Percentiles rank a stretch among this genome's conserved stretches.
Evolutionary conservation across 2,329 filamentous ascomycete genomes (phyloP).

Genomic region (Albophoma yamanashiensis): DNA sequence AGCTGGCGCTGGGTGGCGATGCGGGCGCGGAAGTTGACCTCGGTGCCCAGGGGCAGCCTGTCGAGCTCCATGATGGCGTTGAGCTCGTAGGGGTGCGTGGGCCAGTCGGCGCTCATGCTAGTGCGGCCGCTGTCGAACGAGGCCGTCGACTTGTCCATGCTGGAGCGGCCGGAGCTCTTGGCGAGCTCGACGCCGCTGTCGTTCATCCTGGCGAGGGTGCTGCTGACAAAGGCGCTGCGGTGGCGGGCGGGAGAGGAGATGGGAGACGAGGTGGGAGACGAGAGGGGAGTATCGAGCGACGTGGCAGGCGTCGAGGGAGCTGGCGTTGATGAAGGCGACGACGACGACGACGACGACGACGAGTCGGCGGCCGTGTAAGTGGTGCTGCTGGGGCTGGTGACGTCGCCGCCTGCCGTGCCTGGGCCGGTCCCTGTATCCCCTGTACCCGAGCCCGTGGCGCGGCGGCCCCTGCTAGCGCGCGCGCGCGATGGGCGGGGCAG

Average conservation of each 20-base stretch:
- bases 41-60: conserved; percentile 23
- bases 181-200: conserved; percentile 21
- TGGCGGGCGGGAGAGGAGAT: background rate
- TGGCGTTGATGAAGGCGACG: conserved; percentile 3
- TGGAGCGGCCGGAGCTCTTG: conserved; percentile 17
- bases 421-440: background rate
- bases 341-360: background rate
- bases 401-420: background rate
- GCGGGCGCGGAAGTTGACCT: conserved; percentile 30
- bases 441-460: conserved; percentile 1
- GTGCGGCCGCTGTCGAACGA: conserved; percentile 26
- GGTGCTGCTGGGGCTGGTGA: background rate
- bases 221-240: conserved; percentile 9
- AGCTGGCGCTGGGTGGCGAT: conserved; percentile 61
- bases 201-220: conserved; percentile 16
- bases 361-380: background rate
- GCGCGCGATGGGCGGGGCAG: conserved; percentile 12
- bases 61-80: conserved; percentile 27
- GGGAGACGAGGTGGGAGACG: background rate
- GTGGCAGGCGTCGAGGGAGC: background rate
- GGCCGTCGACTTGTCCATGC: conserved; percentile 13
- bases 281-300: background rate
- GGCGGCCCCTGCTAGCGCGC: conserved; percentile 8
- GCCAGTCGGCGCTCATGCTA: conserved; percentile 25
- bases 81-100: conserved; percentile 27